Base-by-base conservation (phyloP, 495 filamentous ascomycete genomes). In the Podospora didyma region DNA sequence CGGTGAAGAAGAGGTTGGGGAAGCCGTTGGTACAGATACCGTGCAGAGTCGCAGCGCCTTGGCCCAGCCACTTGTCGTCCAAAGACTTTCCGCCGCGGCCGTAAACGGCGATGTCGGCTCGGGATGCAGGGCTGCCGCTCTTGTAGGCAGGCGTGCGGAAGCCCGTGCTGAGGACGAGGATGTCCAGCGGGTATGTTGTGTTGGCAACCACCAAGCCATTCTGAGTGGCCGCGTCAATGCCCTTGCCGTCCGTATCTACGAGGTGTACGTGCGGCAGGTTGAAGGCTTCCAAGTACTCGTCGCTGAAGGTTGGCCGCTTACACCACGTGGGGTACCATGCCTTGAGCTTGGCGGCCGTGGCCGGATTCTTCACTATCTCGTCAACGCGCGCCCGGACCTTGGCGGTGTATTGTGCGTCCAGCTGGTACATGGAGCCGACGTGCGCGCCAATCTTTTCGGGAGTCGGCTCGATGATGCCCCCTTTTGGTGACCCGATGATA, bases 231-330 rank as follows among this genome's bases (percentile, higher is more conserved):
- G 71, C 54, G 20, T 74, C 71, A 10, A 78, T 51, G 19, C 80
- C 77, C 61, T 74, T 75, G n/a, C 79, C 81, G 35, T 77, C 68
- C 3, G 80, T 84, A 63, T 82, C 79, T 31, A 84, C 61, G 12
- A 84, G 74, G 51, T 80, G 66, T 10, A 79, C 75, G 56, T 78
- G 62, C 4, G 72, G 66, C 28, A 56, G 49, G 57, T 78, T 79
- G 62, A 78, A 79, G 5, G 69, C 46, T 17, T 72, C 60, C 14
- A 79, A 73, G 54, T 79, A 79, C 35, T 67, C 63, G 60, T 79
- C 75, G 63, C 71, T 74, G 58, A 74, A 78, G n/a, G 65, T 69
- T 7, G 71, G 69, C 0, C 76, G 73, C 62, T 79, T 79, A 65
- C 76, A 79, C 74, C 73, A 76, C 0, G 53, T 49, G 1, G 74